These are phyloP conservation scores for Pontederia crassipes DNA, from an alignment of 176 grass and related monocot genomes.

Conservation along the genomic window DNA sequence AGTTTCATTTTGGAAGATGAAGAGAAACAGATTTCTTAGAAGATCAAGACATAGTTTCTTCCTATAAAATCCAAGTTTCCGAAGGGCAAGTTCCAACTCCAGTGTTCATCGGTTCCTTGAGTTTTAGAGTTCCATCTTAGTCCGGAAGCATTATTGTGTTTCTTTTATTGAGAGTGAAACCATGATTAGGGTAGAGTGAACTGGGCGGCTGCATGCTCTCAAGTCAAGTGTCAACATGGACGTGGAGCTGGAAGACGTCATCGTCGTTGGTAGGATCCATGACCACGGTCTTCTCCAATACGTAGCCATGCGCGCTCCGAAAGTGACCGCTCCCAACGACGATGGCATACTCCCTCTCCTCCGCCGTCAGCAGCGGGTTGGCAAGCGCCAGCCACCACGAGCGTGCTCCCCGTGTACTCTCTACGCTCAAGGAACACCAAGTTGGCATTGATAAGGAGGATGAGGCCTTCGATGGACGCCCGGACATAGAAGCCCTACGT, in stretches of 20 bases:
- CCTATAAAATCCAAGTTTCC: no score
- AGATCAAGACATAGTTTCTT: no score
- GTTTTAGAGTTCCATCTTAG: no score
- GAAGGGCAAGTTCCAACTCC: no score
- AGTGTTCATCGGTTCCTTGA: no score
- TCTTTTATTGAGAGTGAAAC: no score
- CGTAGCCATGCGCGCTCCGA: constrained; percentile 38
- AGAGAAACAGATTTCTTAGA: no score
- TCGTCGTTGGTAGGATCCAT: background rate
- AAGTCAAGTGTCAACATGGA: constrained; percentile 8
- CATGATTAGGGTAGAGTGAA: no score
- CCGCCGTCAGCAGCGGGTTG: background rate
- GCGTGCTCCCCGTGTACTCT: constrained; percentile 23
- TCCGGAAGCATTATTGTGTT: no score
- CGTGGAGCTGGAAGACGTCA: constrained; percentile 27
- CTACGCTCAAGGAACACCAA: constrained; percentile 28
- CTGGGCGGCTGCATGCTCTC: no score
- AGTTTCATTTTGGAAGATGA: no score
- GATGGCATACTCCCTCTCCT: constrained; percentile 28
- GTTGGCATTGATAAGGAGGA: constrained; percentile 24
- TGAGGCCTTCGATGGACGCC: constrained; percentile 18
- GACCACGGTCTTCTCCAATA: constrained; percentile 31
- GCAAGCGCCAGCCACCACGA: constrained; percentile 22
- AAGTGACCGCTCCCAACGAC: constrained; percentile 47
- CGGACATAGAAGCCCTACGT: constrained; percentile 31